These are phyloP conservation scores for Corynespora cassiicola DNA, from an alignment of 2,329 filamentous ascomycete species.

Conservation along the genomic window DNA sequence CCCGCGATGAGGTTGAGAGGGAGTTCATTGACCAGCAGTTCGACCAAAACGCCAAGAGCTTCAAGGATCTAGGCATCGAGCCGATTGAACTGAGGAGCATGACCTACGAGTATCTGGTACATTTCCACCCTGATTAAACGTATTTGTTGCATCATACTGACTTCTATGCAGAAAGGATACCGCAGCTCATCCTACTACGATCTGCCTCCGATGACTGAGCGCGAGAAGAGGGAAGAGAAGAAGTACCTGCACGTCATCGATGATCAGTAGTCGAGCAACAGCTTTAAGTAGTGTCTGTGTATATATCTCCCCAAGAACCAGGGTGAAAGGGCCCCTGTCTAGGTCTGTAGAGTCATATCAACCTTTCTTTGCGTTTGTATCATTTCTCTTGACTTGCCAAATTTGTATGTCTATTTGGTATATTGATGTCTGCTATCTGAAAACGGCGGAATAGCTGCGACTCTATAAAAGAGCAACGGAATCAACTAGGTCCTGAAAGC, in stretches of 20 bases:
- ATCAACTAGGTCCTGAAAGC: no score
- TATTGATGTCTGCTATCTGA: not conserved
- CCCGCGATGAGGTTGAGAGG: slow-evolving; percentile 84
- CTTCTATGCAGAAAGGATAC: slow-evolving; percentile 75
- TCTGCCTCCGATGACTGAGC: slow-evolving; percentile 90
- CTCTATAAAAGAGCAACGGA: no score
- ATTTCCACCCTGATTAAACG: slow-evolving; percentile 42
- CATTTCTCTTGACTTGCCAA: not conserved
- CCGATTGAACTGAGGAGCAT: slow-evolving; percentile 84
- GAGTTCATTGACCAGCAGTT: slow-evolving; percentile 94
- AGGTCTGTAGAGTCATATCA: slow-evolving; percentile 2
- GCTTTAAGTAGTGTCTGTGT: not conserved
- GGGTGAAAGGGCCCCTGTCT: slow-evolving; percentile 1
- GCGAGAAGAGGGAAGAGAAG: slow-evolving; percentile 92
- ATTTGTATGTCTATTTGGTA: no score
- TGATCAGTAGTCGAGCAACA: slow-evolving; percentile 37
- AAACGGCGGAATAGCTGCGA: no score
- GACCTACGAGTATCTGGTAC: slow-evolving; percentile 92
- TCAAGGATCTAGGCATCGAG: slow-evolving; percentile 90
- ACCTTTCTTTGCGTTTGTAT: not conserved
- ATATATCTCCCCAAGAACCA: slow-evolving; percentile 1
- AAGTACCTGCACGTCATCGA: slow-evolving; percentile 87
- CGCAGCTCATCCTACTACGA: slow-evolving; percentile 90
- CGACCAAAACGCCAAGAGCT: slow-evolving; percentile 90
- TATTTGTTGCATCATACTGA: slow-evolving; percentile 17